phyloP scores from a whole-genome alignment of 306 rosid genomes.

The Dryas octopetala region DNA sequence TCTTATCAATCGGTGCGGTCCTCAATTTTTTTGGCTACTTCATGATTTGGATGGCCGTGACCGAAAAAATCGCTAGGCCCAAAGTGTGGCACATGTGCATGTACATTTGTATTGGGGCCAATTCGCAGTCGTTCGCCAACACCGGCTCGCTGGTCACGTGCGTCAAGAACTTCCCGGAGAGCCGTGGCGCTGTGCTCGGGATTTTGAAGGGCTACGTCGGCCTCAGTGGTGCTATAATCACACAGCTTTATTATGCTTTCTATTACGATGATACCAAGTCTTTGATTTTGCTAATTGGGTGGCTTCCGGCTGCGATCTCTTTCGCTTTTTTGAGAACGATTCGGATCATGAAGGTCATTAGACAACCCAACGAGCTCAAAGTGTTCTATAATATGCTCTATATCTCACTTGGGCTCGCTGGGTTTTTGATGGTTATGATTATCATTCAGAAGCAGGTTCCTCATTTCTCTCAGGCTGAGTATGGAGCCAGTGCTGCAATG shows the following conservation, averaged over 20 bases:
- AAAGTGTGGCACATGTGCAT: constrained; percentile 52
- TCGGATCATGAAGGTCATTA: constrained; percentile 42
- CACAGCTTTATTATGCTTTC: constrained; percentile 46
- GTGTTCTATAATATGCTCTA: constrained; percentile 52
- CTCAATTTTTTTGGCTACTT: constrained; percentile 57
- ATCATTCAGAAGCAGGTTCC: constrained; percentile 30
- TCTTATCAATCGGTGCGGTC: constrained; percentile 40
- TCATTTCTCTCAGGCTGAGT: constrained; percentile 33
- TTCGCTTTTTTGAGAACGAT: constrained; percentile 43
- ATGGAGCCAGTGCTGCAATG: constrained; percentile 38
- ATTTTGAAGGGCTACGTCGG: constrained; percentile 60
- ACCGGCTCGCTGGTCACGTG: constrained; percentile 57
- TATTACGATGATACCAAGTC: constrained; percentile 38
- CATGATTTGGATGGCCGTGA: constrained; percentile 58
- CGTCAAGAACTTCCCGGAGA: constrained; percentile 55
- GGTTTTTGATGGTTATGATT: constrained; percentile 58
- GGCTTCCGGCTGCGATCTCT: constrained; percentile 57
- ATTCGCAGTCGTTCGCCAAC: constrained; percentile 56
- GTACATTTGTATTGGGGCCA: constrained; percentile 52
- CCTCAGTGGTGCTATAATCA: constrained; percentile 58
- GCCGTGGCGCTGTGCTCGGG: constrained; percentile 52
- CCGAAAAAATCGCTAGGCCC: constrained; percentile 36
- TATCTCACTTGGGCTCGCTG: constrained; percentile 63
- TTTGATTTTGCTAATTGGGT: constrained; percentile 52
- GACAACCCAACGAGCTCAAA: constrained; percentile 38